phyloP scores from a whole-genome alignment of 306 rosid genomes.

The Lathyrus tuberosus region DNA sequence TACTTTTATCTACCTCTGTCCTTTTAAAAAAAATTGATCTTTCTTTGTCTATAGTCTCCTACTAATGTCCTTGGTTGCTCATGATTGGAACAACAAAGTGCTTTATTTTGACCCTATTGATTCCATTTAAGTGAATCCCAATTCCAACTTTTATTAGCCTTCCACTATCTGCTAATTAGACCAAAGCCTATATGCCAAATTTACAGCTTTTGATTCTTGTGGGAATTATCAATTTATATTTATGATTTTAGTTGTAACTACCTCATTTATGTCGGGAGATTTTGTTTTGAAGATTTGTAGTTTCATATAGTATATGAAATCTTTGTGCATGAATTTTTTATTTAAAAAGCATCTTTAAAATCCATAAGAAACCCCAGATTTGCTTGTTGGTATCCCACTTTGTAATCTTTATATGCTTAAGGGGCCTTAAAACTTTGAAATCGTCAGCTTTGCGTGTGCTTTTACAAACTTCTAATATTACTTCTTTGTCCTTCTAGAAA shows the following conservation, averaged over 20 bases:
- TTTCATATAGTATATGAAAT: slow-evolving; percentile 22
- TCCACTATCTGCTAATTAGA: slow-evolving; percentile 27
- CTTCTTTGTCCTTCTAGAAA: slow-evolving; percentile 56
- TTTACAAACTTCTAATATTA: slow-evolving; percentile 36
- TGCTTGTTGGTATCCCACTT: slow-evolving; percentile 19
- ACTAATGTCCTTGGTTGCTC: slow-evolving; percentile 17
- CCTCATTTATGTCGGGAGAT: slow-evolving; percentile 14
- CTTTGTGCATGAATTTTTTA: background rate
- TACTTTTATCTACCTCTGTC: slow-evolving; percentile 12
- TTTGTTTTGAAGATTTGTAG: slow-evolving; percentile 1
- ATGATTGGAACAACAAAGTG: background rate
- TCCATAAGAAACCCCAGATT: slow-evolving; percentile 8
- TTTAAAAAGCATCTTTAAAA: slow-evolving; percentile 1
- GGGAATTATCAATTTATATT: slow-evolving; percentile 19
- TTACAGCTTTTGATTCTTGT: background rate
- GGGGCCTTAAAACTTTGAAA: slow-evolving; percentile 23
- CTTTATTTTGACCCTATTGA: background rate
- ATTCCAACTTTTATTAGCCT: background rate
- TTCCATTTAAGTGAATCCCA: slow-evolving; percentile 15
- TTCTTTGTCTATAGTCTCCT: slow-evolving; percentile 12
- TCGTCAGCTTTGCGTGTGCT: slow-evolving; percentile 23
- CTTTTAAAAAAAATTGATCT: slow-evolving; percentile 15
- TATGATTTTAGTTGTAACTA: slow-evolving; percentile 1
- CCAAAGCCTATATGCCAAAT: slow-evolving; percentile 17
- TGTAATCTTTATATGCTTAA: slow-evolving; percentile 19